These are phyloP conservation scores for Tillandsia leiboldiana DNA, from an alignment of 176 grass and related monocot species.

Conservation along the genomic window DNA sequence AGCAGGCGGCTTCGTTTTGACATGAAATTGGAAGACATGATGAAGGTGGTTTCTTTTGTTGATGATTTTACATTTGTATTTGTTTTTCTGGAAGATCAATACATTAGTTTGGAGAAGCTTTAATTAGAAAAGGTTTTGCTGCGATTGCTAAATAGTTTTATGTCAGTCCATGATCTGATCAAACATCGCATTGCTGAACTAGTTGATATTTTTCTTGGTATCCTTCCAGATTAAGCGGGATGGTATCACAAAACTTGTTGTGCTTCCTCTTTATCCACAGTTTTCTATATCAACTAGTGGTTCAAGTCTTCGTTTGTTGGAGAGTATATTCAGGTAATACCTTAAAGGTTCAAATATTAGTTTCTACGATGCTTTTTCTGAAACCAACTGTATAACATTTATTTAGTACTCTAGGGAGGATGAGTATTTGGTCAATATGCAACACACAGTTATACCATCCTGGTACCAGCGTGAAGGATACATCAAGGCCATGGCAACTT, in stretches of 20 bases:
- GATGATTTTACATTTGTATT: not conserved
- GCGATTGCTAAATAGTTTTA: not conserved
- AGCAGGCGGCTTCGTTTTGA: not conserved
- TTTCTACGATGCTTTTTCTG: conserved; percentile 8
- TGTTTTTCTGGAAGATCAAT: not conserved
- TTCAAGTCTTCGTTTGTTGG: conserved; percentile 91
- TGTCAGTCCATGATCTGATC: not conserved
- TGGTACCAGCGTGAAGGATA: conserved; percentile 99
- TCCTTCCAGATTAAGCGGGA: conserved; percentile 72
- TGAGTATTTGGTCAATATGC: conserved; percentile 97
- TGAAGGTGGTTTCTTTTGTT: not conserved
- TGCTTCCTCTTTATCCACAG: conserved; percentile 96
- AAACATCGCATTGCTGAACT: not conserved
- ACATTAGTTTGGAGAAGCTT: not conserved
- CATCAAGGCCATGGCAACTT: conserved; percentile 89
- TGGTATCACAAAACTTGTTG: conserved; percentile 96
- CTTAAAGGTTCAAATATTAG: conserved; percentile 10
- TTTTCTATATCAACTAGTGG: conserved; percentile 99
- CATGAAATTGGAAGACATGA: not conserved
- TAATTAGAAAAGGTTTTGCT: not conserved
- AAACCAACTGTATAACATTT: not conserved
- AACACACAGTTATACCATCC: conserved; percentile 98
- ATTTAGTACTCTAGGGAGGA: conserved; percentile 66
- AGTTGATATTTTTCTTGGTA: not conserved
- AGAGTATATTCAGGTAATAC: conserved; percentile 88